phyloP scores from a whole-genome alignment of 2,329 filamentous ascomycete species.

The Ramichloridium luteum region DNA sequence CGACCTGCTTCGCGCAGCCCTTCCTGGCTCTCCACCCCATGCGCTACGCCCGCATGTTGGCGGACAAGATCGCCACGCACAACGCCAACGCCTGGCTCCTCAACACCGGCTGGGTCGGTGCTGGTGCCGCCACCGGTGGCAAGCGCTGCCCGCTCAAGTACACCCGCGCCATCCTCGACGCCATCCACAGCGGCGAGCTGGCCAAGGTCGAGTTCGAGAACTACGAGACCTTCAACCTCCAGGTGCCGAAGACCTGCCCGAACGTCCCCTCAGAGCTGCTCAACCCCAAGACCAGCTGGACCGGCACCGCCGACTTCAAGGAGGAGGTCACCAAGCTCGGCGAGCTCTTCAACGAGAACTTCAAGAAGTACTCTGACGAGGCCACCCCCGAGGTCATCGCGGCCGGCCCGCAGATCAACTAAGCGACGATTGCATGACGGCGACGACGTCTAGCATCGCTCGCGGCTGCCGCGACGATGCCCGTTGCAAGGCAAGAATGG shows the following conservation, averaged over 20 bases:
- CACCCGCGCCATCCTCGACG: conserved; percentile 93
- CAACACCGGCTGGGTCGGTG: conserved; percentile 96
- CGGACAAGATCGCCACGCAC: conserved; percentile 93
- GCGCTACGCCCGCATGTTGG: conserved; percentile 97
- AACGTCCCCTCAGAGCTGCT: conserved; percentile 83
- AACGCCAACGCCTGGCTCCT: conserved; percentile 95
- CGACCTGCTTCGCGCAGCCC: conserved; percentile 96
- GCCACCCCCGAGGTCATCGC: conserved; percentile 42
- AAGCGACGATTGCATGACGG: too few relatives aligned
- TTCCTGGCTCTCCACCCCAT: conserved; percentile 98
- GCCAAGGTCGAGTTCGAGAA: conserved; percentile 86
- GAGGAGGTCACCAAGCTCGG: conserved; percentile 83
- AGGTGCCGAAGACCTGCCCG: conserved; percentile 84
- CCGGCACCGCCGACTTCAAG: conserved; percentile 68
- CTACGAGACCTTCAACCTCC: conserved; percentile 93
- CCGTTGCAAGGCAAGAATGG: neutral
- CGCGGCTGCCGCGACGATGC: neutral
- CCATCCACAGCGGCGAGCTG: conserved; percentile 94
- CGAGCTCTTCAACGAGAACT: conserved; percentile 87
- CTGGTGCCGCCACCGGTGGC: conserved; percentile 72
- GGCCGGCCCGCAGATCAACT: conserved; percentile 33
- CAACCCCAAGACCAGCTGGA: conserved; percentile 92
- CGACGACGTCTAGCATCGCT: too few relatives aligned
- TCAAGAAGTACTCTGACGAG: conserved; percentile 81
- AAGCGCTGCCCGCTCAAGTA: conserved; percentile 98